Base-by-base conservation (phyloP, 176 grass and related monocot species). In the Elymus sibiricus region DNA sequence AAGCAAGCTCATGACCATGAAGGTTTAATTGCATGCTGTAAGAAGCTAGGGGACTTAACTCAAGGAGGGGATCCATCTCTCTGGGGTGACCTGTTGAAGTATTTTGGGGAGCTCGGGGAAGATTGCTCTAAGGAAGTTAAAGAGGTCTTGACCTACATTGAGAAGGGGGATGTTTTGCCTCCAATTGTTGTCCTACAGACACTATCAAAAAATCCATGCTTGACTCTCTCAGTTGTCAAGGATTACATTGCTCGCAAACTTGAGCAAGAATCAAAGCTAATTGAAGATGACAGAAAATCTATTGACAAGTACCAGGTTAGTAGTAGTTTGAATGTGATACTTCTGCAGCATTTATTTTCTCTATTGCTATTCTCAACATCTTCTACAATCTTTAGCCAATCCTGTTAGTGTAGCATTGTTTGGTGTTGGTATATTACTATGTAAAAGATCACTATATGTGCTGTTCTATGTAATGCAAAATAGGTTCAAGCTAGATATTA, bases 91-190 rank as follows among this genome's bases (percentile, higher is more conserved):
- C 78, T 99, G 42, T 88, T 99, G 90, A 96, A 96, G 39, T 96
- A 99, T 88, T 99, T 99, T 88, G 88, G 94, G 67, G 94, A 96
- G 17, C 89, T 99, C 0, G 97, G 94, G 43, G 94, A 94, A 91
- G 97, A 96, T 86, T 99, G 97, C 85, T 93, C 94, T 25, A 96
- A 94, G 88, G 94, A 99, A 89, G 94, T 99, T 55, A 94, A 99
- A 86, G 97, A 99, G 87, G 89, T 99, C 64, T 92, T 99, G 66
- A 88, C 90, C 76, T 96, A 92, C 84, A 86, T 99, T 80, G 97
- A 99, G 68, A 94, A 92, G 80, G 94, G 92, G 71, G 92, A 99
- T 96, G 86, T 96, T 71, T 88, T 96, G 85, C 94, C 97, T 82
- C 92, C 97, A 16, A 96, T 94, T 83, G 90, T 99, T 82, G 90